Evolutionary conservation across 768 basidiomycete species (phyloP), one percentile per base, ranked within the genome.

Genomic region (Suillus lakei): DNA sequence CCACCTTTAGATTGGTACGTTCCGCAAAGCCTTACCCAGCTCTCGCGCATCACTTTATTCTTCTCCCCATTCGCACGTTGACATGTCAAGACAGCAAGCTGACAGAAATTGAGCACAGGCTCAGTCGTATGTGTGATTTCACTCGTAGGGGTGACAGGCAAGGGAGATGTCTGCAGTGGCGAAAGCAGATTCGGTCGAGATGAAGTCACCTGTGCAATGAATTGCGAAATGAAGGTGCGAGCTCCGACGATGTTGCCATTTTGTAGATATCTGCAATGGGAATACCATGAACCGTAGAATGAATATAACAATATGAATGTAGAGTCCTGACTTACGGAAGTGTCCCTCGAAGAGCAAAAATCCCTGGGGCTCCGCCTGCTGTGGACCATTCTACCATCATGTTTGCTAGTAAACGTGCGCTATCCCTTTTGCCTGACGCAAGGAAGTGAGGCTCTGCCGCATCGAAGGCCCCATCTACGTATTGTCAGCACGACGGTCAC

Each of bases 161-260:
- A 78, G n/a, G 83, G 79, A 5, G 77, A 72, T 12, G 78, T 70
- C 30, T 79, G 78, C 67, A 83, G 76, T 56, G 82, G 71, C 46
- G 84, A 82, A 8, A 71, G 70, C 64, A 82, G 66, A 46, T 79
- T 74, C 13, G 84, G 81, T 62, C 84, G 75, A 21, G 82, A 77
- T 23, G 82, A 73, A 54, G 90, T 81, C 7, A 93, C 79, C 64
- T 86, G 85, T 59, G 89, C 83, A 56, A 90, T 83, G 75, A 92
- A 95, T 58, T 89, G 86, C n/a, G 84, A 82, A 74, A 97, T 89
- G 83, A 98, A 98, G n/a, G 91, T 88, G n/a, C 88, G 88, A 4
- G 97, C 93, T 5, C 93, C 93, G n/a, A 95, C 87, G 72, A 99
- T 91, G 68, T 95, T 95, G 18, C 94, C 93, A 61, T 95, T 93